phyloP scores from a whole-genome alignment of 2,329 filamentous ascomycete genomes.

The Botryosphaeria dothidea region DNA sequence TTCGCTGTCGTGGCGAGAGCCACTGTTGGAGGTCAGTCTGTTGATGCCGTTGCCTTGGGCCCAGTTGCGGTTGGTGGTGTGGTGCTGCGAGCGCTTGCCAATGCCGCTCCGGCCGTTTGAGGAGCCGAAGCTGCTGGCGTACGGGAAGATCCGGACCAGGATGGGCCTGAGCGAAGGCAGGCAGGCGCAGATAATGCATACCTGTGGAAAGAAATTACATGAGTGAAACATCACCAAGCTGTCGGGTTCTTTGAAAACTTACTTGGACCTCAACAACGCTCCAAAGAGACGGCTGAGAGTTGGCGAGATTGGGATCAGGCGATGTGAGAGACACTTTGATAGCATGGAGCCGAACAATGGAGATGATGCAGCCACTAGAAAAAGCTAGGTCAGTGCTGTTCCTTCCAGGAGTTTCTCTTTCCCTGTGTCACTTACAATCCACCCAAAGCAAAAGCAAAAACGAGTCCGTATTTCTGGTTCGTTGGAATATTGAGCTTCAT shows the following conservation, averaged over 20 bases:
- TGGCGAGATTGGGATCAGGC: not conserved
- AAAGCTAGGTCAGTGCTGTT: not conserved
- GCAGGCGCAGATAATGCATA: slow-evolving; percentile 33
- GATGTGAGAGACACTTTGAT: not conserved
- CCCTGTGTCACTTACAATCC: not conserved
- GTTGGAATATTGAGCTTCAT: not conserved
- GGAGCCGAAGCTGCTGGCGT: not conserved
- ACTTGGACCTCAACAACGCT: not conserved
- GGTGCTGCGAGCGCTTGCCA: not conserved
- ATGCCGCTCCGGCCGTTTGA: not conserved
- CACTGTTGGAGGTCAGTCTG: not conserved
- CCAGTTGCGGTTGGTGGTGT: not conserved
- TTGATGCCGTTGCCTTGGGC: not conserved
- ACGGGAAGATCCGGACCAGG: slow-evolving; percentile 23
- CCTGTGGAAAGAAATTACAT: not conserved
- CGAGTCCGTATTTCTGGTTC: not conserved
- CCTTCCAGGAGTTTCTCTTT: not conserved
- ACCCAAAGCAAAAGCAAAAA: not conserved
- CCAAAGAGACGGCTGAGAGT: not conserved
- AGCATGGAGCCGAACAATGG: not conserved
- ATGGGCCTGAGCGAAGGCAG: slow-evolving; percentile 35
- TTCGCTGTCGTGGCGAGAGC: not conserved
- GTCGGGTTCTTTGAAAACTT: not conserved
- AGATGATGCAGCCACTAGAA: not conserved
- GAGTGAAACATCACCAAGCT: not conserved